Conservation (phyloP, 2,329 filamentous ascomycete species). For the Hypoxylon sp. region DNA sequence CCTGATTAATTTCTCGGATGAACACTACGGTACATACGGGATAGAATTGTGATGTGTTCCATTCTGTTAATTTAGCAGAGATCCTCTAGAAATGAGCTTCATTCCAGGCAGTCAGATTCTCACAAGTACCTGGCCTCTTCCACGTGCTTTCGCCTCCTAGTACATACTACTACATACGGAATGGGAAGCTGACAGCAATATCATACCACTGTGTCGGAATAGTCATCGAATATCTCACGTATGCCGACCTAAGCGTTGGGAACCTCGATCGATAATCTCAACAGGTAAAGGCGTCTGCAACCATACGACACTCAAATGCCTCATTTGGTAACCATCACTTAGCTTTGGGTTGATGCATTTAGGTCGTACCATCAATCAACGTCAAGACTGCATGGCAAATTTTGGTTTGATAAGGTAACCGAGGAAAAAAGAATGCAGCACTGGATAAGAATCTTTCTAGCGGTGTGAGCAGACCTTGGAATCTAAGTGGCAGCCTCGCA, state of each 20-base stretch:
- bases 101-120: slow-evolving; percentile 30
- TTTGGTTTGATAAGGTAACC: slow-evolving; percentile 33
- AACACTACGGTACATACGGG: slow-evolving; percentile 6
- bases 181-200: slow-evolving; percentile 33
- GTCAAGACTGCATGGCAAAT: slow-evolving; percentile 30
- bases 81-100: slow-evolving; percentile 12
- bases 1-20: slow-evolving; percentile 13
- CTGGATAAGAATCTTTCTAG: slow-evolving; percentile 35
- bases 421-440: slow-evolving; percentile 40
- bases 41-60: neutral
- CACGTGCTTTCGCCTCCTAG: slow-evolving; percentile 30
- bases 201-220: slow-evolving; percentile 35
- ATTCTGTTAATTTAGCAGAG: slow-evolving; percentile 18
- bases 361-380: slow-evolving; percentile 30
- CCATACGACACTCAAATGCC: slow-evolving; percentile 32
- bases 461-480: slow-evolving; percentile 40
- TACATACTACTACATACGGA: slow-evolving; percentile 18
- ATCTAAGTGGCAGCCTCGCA: slow-evolving; percentile 36
- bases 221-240: slow-evolving; percentile 43
- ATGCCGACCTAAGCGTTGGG: slow-evolving; percentile 26
- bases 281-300: slow-evolving; percentile 26
- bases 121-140: slow-evolving; percentile 16
- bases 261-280: slow-evolving; percentile 32
- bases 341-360: slow-evolving; percentile 20
- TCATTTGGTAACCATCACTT: slow-evolving; percentile 31